These are phyloP conservation scores for Suhomyces yuchorum DNA, from an alignment of 1,139 yeast genomes.

Conservation along the genomic window DNA sequence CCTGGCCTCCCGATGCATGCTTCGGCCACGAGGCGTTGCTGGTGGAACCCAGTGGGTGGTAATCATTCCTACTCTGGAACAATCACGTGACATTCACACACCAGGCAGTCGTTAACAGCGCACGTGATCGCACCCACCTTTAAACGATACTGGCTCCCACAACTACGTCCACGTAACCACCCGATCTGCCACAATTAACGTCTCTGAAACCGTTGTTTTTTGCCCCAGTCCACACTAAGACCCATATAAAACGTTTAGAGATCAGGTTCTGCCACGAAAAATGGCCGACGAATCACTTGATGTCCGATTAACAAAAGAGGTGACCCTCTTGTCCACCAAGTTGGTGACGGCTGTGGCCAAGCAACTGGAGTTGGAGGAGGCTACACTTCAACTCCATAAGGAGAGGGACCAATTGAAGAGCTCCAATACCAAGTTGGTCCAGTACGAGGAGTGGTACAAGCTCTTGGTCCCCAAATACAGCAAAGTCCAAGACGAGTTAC, in stretches of 20 bases:
- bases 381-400: slow-evolving; percentile 34
- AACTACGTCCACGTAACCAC: slow-evolving; percentile 1
- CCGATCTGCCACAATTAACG: not conserved
- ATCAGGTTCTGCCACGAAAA: not conserved
- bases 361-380: slow-evolving; percentile 56
- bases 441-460: slow-evolving; percentile 36
- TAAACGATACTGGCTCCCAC: not conserved
- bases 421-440: slow-evolving; percentile 21
- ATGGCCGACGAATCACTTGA: slow-evolving; percentile 17
- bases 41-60: too few species aligned
- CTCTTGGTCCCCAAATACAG: slow-evolving; percentile 31
- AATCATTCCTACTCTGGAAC: too few species aligned
- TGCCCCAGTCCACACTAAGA: not conserved
- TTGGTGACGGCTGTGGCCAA: slow-evolving; percentile 62
- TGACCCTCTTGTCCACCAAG: slow-evolving; percentile 58
- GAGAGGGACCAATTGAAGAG: slow-evolving; percentile 32
- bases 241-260: not conserved
- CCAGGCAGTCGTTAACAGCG: too few species aligned
- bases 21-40: too few species aligned
- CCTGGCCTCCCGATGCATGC: too few species aligned
- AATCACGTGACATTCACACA: too few species aligned
- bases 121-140: not conserved
- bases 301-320: slow-evolving; percentile 54
- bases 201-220: not conserved
- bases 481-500: slow-evolving; percentile 36